Conservation (phyloP, 495 filamentous ascomycete genomes). For the Thermochaetoides thermophila region DNA sequence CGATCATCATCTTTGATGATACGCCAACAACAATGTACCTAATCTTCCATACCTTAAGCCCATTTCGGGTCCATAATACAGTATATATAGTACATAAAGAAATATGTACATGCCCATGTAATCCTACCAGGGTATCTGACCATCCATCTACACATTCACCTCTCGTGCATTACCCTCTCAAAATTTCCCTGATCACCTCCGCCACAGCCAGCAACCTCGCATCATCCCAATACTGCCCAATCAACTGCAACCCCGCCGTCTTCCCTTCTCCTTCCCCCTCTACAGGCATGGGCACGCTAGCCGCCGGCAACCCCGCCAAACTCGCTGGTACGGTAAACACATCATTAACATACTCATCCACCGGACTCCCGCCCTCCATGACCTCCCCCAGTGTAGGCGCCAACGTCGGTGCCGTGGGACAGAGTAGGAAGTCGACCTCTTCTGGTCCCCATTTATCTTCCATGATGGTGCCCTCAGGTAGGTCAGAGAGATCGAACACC, state of each 20-base stretch:
- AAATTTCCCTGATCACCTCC: conserved; percentile 22
- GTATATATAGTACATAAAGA: no score
- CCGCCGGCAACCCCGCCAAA: conserved; percentile 77
- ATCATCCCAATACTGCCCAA: conserved; percentile 88
- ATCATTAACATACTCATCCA: conserved; percentile 67
- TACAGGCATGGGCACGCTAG: conserved; percentile 58
- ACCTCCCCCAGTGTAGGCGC: conserved; percentile 50
- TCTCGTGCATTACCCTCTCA: not conserved
- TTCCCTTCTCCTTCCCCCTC: conserved; percentile 15
- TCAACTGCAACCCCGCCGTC: conserved; percentile 66
- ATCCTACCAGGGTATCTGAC: no score
- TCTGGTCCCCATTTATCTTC: conserved; percentile 30
- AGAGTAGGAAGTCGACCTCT: conserved; percentile 74
- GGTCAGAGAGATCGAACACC: conserved; percentile 32
- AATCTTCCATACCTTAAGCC: no score
- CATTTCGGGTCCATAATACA: no score
- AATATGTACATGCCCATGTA: no score
- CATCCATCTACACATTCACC: no score
- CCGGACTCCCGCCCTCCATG: conserved; percentile 13
- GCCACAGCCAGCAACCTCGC: conserved; percentile 45
- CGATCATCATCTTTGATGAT: no score
- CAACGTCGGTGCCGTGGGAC: conserved; percentile 67
- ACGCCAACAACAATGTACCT: no score
- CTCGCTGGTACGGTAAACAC: conserved; percentile 93
- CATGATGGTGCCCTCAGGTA: conserved; percentile 24